These are phyloP conservation scores for Penicillium parvum DNA, from an alignment of 495 filamentous ascomycete genomes.

Conservation along the genomic window DNA sequence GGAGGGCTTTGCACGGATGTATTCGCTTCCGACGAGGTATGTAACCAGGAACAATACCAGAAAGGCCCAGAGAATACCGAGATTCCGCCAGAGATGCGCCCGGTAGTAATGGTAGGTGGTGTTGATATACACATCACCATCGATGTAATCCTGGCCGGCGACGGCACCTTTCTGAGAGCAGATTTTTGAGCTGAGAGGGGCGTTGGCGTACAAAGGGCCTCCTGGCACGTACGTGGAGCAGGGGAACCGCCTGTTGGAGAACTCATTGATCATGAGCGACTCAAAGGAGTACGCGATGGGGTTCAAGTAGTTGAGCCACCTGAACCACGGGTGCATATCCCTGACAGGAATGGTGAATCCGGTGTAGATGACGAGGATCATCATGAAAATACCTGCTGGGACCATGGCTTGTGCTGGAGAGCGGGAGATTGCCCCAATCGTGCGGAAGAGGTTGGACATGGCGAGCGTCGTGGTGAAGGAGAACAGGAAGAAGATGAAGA, in stretches of 20 bases:
- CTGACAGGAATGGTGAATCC: conserved; percentile 36
- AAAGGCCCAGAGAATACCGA: conserved; percentile 59
- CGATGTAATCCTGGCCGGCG: conserved; percentile 44
- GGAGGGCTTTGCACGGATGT: conserved; percentile 26
- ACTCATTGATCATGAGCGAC: conserved; percentile 52
- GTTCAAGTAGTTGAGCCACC: conserved; percentile 43
- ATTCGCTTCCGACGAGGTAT: conserved; percentile 36
- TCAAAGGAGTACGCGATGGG: conserved; percentile 43
- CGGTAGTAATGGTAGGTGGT: conserved; percentile 49
- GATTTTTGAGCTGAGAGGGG: too few relatives aligned
- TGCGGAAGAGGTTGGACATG: conserved; percentile 48
- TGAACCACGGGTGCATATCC: conserved; percentile 47
- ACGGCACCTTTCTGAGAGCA: conserved; percentile 49
- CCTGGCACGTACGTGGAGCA: too few relatives aligned
- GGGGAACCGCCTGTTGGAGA: conserved; percentile 46
- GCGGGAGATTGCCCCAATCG: conserved; percentile 39
- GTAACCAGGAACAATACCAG: conserved; percentile 49
- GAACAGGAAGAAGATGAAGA: conserved; percentile 57
- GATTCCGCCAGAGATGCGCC: conserved; percentile 58
- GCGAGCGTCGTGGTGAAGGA: conserved; percentile 47
- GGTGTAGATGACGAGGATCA: conserved; percentile 41
- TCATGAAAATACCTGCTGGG: conserved; percentile 37
- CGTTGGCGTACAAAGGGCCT: too few relatives aligned
- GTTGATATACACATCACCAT: conserved; percentile 48
- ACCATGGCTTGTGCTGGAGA: conserved; percentile 45